Evolutionary conservation across 2,329 filamentous ascomycete genomes (phyloP).

Genomic region (Xylaria sp.): DNA sequence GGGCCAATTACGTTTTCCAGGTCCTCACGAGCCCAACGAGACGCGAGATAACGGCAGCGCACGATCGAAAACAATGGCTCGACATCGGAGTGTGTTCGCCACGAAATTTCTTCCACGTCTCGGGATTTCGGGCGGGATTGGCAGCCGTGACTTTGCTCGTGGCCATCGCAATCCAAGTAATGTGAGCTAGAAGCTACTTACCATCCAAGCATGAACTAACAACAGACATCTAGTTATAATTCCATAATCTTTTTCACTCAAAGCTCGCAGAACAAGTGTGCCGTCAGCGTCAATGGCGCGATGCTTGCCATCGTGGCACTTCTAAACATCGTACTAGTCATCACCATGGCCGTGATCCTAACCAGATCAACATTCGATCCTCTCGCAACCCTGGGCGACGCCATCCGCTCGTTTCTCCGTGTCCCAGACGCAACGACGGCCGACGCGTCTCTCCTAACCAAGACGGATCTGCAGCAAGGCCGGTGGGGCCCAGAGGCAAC

Average conservation of each 20-base stretch:
- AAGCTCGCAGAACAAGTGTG: slow-evolving; percentile 50
- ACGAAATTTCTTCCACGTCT: slow-evolving; percentile 59
- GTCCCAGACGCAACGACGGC: slow-evolving; percentile 47
- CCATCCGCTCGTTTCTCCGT: slow-evolving; percentile 48
- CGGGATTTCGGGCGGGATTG: slow-evolving; percentile 53
- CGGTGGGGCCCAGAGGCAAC: slow-evolving; percentile 57
- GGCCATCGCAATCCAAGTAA: slow-evolving; percentile 60
- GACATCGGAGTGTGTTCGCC: slow-evolving; percentile 65
- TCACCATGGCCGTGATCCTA: slow-evolving; percentile 45
- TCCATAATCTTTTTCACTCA: slow-evolving; percentile 58
- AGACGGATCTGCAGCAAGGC: slow-evolving; percentile 56
- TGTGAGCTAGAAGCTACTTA: slow-evolving; percentile 52
- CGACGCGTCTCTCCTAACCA: slow-evolving; percentile 58
- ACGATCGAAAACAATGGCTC: slow-evolving; percentile 59
- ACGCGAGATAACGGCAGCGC: slow-evolving; percentile 58
- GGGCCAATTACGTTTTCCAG: slow-evolving; percentile 65
- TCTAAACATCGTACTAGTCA: slow-evolving; percentile 45
- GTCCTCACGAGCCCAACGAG: slow-evolving; percentile 65
- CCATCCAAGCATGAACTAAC: slow-evolving; percentile 23
- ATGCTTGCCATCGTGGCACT: slow-evolving; percentile 54
- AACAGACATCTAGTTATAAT: slow-evolving; percentile 57
- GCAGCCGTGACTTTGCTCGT: slow-evolving; percentile 54
- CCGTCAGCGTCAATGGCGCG: slow-evolving; percentile 55
- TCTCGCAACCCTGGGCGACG: slow-evolving; percentile 49
- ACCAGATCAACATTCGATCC: slow-evolving; percentile 44